Evolutionary conservation across 1,284 basidiomycete species (phyloP), one percentile per base, ranked within the genome.

Genomic region (Cutaneotrichosporon cyanovorans): DNA sequence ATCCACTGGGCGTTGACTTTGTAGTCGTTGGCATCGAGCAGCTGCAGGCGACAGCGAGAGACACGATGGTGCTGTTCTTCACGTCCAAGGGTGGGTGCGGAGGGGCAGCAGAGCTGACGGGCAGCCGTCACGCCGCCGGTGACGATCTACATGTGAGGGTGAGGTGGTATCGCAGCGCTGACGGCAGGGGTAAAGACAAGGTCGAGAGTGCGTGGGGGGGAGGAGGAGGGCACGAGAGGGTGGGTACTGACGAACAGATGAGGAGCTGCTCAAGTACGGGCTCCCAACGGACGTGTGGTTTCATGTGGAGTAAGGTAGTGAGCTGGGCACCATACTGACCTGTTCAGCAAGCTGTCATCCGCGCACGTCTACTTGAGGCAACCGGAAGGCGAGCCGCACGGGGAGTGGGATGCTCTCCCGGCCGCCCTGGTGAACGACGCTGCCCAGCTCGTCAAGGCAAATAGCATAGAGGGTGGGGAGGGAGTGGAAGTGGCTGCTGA

Each of bases 361-460:
- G 88, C 90, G 1, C 90, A 95, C 67, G 89, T 95, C 38, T 98
- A 98, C 68, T 74, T 97, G 14, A 84, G 92, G 16, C 81, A 96
- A 74, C 78, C 85, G 0, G 77, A 80, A 6, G 73, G 69, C n/a
- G 84, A 87, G 76, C 71, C 77, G 15, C 72, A 74, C 44, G 71
- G 71, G 8, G 61, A 58, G 15, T 98, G 92, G 89, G 89, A 97
- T 16, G 68, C 75, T 10, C 86, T 98, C 36, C 92, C 93, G 0
- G 78, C 84, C 43, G 74, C 80, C 0, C 73, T 96, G 10, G 73
- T 97, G 20, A 75, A 76, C 9, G 92, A 98, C 66, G 87, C 87
- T 55, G 87, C 89, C 0, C 93, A 98, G 69, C 76, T 98, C 1
- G 91, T 96, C 36, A 98, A 98, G 71, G 92, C 93, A 0, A 97